Evolutionary conservation across 192 early-diverging fungal genomes (phyloP).

Genomic region (Entomortierella beljakovae): DNA sequence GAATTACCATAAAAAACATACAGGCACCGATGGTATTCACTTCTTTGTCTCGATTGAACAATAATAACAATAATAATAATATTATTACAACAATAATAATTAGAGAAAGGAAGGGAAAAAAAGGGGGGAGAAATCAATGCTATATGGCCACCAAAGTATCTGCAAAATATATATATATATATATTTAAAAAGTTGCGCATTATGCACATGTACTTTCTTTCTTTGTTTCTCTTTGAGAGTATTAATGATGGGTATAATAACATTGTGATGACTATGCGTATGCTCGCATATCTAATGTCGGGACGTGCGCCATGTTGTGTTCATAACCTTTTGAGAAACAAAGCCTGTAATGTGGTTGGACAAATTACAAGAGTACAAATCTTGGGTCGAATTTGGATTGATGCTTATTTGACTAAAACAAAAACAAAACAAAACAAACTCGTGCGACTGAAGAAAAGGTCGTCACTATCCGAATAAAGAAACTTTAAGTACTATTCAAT

Average conservation of each 20-base stretch:
- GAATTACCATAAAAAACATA: too few species aligned
- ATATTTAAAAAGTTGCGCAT: background rate
- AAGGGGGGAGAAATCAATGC: too few species aligned
- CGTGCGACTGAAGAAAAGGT: too few species aligned
- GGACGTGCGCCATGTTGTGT: background rate
- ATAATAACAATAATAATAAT: too few species aligned
- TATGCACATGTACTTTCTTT: background rate
- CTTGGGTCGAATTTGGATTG: constrained; percentile 32
- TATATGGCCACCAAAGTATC: too few species aligned
- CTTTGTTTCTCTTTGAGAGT: background rate
- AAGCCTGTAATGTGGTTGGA: constrained; percentile 8
- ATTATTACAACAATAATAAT: too few species aligned
- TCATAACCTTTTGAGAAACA: background rate
- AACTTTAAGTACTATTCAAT: too few species aligned
- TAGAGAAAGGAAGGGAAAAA: too few species aligned
- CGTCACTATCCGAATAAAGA: constrained; percentile 6
- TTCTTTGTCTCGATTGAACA: too few species aligned
- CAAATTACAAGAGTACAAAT: background rate
- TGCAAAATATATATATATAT: too few species aligned
- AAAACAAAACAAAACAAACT: background rate
- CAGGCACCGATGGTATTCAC: too few species aligned
- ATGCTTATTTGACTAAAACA: background rate
- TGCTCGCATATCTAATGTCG: background rate
- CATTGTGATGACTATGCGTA: too few species aligned
- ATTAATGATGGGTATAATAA: background rate